A percentile compares a stretch with the other conserved stretches of the same genome.
Conservation (phyloP, 78 protist genomes). For the Dictyostelium firmibasis region DNA sequence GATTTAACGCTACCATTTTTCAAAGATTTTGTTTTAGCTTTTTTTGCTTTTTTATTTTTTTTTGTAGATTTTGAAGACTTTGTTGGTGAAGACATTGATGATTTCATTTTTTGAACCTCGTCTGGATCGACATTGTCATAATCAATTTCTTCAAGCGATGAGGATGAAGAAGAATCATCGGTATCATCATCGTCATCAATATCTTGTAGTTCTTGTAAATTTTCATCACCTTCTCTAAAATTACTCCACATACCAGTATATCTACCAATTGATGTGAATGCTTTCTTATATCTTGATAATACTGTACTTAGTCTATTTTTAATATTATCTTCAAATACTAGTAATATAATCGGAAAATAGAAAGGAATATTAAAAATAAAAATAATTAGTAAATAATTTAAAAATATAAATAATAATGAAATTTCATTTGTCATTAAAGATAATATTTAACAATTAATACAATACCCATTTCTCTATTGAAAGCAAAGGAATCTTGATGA, state of each 20-base stretch:
- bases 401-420: neutral
- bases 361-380: too few relatives aligned
- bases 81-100: neutral
- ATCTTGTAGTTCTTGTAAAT: slow-evolving; percentile 32
- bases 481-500: slow-evolving; percentile 59
- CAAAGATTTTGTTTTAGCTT: neutral
- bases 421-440: neutral
- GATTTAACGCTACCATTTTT: neutral
- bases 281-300: slow-evolving; percentile 57
- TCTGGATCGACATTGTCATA: neutral
- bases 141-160: neutral
- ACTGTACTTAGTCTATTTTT: slow-evolving; percentile 64
- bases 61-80: neutral
- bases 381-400: neutral
- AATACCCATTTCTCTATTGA: slow-evolving; percentile 69
- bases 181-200: slow-evolving; percentile 26
- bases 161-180: neutral
- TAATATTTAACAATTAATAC: neutral
- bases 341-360: too few relatives aligned
- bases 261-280: slow-evolving; percentile 75
- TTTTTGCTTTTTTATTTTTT: neutral
- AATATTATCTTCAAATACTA: slow-evolving; percentile 27
- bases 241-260: slow-evolving; percentile 77
- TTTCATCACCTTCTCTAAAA: slow-evolving; percentile 65
- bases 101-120: neutral